Conservation (phyloP, 805 yeast genomes). For the Candida wancherniae region DNA sequence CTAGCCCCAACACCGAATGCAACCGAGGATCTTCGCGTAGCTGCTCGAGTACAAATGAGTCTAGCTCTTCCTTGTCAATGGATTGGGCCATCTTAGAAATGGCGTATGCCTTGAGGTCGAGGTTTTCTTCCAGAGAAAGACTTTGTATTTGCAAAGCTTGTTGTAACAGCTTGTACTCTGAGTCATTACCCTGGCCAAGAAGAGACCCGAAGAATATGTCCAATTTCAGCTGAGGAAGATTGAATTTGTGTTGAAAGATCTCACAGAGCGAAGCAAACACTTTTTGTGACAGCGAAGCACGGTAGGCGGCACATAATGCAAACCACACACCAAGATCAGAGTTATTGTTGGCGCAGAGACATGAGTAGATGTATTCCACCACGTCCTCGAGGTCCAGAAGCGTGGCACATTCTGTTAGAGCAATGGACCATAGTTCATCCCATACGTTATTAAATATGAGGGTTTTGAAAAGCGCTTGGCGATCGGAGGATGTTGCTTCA, state of each 20-base stretch:
- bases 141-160: no score
- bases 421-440: conserved; percentile 27
- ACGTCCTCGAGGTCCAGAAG: conserved; percentile 36
- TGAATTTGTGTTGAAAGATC: conserved; percentile 15
- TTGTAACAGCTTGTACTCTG: no score
- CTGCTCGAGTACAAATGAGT: conserved; percentile 1
- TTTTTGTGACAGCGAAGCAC: conserved; percentile 8
- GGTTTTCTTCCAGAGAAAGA: no score
- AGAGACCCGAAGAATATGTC: no score
- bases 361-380: conserved; percentile 23
- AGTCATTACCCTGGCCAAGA: no score
- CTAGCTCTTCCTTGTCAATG: background rate
- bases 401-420: conserved; percentile 23
- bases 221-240: conserved; percentile 4
- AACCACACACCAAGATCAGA: conserved; percentile 24
- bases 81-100: no score
- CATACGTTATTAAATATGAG: conserved; percentile 30
- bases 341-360: conserved; percentile 17
- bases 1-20: conserved; percentile 5
- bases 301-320: conserved; percentile 21
- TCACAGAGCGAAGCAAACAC: conserved; percentile 18
- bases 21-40: conserved; percentile 3
- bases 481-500: conserved; percentile 16
- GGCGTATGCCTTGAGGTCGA: no score
- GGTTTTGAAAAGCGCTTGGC: conserved; percentile 20